Conservation (phyloP, 2,329 filamentous ascomycete species). For the Fusarium sp. region DNA sequence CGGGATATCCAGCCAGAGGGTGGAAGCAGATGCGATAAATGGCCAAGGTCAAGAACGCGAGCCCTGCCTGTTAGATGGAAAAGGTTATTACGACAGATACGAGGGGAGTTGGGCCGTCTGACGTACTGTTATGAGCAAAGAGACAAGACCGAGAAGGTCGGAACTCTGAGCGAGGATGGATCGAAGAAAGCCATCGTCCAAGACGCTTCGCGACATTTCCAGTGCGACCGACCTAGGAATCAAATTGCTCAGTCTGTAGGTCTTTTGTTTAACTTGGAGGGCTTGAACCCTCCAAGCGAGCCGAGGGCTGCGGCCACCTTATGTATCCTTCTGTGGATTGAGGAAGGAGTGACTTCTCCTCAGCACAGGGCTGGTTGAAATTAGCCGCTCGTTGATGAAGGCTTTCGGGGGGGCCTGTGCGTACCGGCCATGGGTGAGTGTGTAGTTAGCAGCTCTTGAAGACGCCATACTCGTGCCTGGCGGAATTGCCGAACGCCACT, state of each 20-base stretch:
- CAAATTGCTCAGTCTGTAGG: not conserved
- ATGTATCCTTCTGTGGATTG: not conserved
- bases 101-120: not conserved
- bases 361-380: not conserved
- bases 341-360: not conserved
- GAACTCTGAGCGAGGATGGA: not conserved
- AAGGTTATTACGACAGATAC: not conserved
- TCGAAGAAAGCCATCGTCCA: not conserved
- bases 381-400: not conserved
- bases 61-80: not conserved
- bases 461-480: not conserved
- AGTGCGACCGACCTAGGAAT: not conserved
- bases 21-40: slow-evolving; percentile 31
- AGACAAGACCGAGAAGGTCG: not conserved
- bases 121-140: not conserved
- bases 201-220: not conserved
- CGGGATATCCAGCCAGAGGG: slow-evolving; percentile 34
- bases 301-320: not conserved
- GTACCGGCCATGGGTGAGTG: not conserved
- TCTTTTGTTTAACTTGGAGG: not conserved
- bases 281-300: not conserved
- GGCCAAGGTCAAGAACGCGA: not conserved
- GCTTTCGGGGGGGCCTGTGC: not conserved
- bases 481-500: not conserved
- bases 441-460: not conserved